Base-by-base conservation (phyloP, 2,329 filamentous ascomycete species). In the Xylaria sp. region DNA sequence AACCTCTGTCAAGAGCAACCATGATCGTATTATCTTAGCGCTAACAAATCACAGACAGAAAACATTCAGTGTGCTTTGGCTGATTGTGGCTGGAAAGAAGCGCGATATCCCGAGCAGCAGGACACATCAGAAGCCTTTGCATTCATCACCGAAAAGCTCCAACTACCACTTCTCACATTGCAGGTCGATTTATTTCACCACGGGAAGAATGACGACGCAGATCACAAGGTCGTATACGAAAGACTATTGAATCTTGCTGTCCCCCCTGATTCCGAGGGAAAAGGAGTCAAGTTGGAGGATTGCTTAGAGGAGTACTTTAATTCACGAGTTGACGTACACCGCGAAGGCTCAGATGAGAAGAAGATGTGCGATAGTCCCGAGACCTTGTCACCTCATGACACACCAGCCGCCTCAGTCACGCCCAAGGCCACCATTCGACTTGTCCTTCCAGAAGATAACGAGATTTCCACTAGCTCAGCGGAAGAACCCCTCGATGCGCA, bases 271-370 rank as follows among this genome's bases (percentile, higher is more conserved):
- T 81, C 86, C 4, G 84, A 89, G 51, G 87, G 86, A 23, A 85
- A 85, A 60, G 80, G 82, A 2, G 82, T 97, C 62, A 92, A 88
- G 34, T 77, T 99, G 18, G 94, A 97, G 74, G 90, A 95, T 66
- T 97, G 93, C 67, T 76, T 99, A 16, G 92, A 97, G 72, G 87
- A 89, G 56, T 97, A 97, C 70, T 97, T 97, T 80, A 97, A 97
- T 74, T 92, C 92, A 59, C 83, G 86, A 58, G 91, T 99, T 56
- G 92, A 97, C 69, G 92, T 99, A 2, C 87, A 89, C 65, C 83
- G 93, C 55, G 89, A 93, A 59, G 82, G 80, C 56, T 74, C 79
- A 37, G 82, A 83, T 56, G 80, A 86, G 64, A 75, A 69, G 73
- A 76, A 72, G 56, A 63, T 69, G 37, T 72, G 67, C 19, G 76